A percentile compares a stretch with the other conserved stretches of the same genome.
Conservation (phyloP, 2,329 filamentous ascomycete species). For the Biscogniauxia mediterranea region DNA sequence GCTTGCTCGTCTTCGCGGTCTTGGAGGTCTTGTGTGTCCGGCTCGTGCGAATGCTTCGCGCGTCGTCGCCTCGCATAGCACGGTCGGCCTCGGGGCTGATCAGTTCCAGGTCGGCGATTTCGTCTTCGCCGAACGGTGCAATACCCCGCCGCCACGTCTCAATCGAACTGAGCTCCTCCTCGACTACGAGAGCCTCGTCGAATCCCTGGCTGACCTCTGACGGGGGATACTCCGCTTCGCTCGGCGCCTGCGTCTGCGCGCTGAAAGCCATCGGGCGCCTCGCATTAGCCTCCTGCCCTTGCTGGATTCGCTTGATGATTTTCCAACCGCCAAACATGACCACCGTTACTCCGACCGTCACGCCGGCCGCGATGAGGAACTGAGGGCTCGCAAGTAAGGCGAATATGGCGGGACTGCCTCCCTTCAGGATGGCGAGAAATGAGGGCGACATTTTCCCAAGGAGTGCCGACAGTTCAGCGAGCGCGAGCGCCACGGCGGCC, state of each 20-base stretch:
- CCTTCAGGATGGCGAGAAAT: constrained; percentile 73
- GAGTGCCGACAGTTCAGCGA: constrained; percentile 85
- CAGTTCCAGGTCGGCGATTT: constrained; percentile 52
- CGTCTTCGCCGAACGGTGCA: constrained; percentile 44
- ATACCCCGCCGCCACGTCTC: constrained; percentile 61
- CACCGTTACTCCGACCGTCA: constrained; percentile 89
- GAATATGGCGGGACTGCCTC: constrained; percentile 80
- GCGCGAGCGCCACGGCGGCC: constrained; percentile 86
- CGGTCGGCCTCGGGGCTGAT: constrained; percentile 56
- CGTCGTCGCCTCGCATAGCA: constrained; percentile 35
- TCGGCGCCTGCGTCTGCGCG: constrained; percentile 14
- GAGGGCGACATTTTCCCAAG: constrained; percentile 81
- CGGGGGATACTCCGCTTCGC: constrained; percentile 20
- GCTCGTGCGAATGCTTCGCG: constrained; percentile 15
- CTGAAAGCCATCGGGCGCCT: constrained; percentile 33
- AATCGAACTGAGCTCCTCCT: constrained; percentile 58
- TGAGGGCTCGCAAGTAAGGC: constrained; percentile 85
- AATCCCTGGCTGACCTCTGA: constrained; percentile 34
- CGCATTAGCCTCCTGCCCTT: constrained; percentile 33
- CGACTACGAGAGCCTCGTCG: constrained; percentile 57
- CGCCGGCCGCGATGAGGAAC: constrained; percentile 88
- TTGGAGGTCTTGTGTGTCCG: constrained; percentile 29
- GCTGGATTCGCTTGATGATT: constrained; percentile 83
- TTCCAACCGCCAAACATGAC: constrained; percentile 97
- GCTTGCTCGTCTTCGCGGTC: constrained; percentile 31